Evolutionary conservation across 805 yeast species (phyloP), one percentile per base, ranked within the genome.

Genomic region (Yarrowia yakushimensis): DNA sequence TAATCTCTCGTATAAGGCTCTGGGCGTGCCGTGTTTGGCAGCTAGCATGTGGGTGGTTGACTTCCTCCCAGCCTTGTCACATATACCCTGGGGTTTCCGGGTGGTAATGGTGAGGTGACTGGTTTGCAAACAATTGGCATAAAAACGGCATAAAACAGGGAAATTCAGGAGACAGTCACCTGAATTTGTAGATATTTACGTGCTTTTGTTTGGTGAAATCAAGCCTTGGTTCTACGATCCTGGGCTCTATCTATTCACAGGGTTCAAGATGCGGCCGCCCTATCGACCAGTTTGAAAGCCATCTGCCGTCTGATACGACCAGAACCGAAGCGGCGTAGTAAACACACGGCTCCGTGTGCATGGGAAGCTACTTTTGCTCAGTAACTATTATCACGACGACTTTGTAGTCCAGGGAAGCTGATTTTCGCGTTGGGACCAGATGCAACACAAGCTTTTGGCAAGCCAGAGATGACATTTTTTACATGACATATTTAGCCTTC

Each of bases 1-100:
- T 45, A 45, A 45, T 45, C 52, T 45, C 52, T 45, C 52, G 52
- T 45, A 45, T 45, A 28, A 28, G 36, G 36, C 52, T 45, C 52
- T 45, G 25, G 36, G 52, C 52, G 12, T 18, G 12, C n/a, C 5
- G 28, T 27, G 30, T 45, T 45, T 28, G 36, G 52, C 52, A 45
- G 52, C 52, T 45, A 4, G 30, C 36, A 45, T 18, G 52, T 30
- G 36, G 36, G 52, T 28, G 36, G 36, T 33, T 7, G 52, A 45
- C 36, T 20, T 45, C 13, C 48, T 41, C 33, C 50, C 27, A 18
- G 25, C 33, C 36, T 18, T 45, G 18, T 45, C 52, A 45, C 52
- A 45, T 45, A 45, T 45, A 45, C 52, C 52, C 27, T 20, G 34
- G 52, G 36, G 52, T 20, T 13, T 28, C 52, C 52, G 17, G 36